Base-by-base conservation (phyloP, 805 yeast species). In the Candida corydali region DNA sequence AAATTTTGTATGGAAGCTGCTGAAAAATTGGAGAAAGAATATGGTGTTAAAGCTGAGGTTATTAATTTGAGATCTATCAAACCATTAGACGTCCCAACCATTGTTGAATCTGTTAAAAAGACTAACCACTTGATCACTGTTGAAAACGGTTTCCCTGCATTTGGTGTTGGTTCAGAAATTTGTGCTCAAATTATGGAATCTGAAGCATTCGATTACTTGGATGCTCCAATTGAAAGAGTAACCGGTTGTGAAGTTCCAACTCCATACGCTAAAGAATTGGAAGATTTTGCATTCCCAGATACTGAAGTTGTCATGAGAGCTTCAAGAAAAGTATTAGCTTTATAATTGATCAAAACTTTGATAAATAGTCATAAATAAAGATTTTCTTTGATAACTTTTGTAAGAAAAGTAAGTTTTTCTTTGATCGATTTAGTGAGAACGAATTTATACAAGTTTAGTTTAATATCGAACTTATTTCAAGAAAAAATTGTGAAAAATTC, bases 241-340 rank as follows among this genome's bases (percentile, higher is more conserved):
- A 93, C 98, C 42, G 98, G 98, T 65, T 95, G 98, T 61, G 99
- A 93, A 73, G 97, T 89, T 22, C 99, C 99, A 66, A 93, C 98
- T 51, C 99, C 99, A 48, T 93, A 93, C 62, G 96, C 96, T 53
- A 78, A 80, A 66, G 89, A 83, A 70, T 78, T 93, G 61, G 99
- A 93, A 79, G 94, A 85, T 71, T 86, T 93, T 61, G 96, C 98
- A 39, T 93, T 93, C 96, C 99, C 99, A 66, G 96, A 89, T 63
- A 75, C 86, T 39, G 91, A 86, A 57, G 78, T 88, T 48, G 85
- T 93, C 54, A 77, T 85, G 59, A 83, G 88, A 76, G 97, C 88
- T 50, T 75, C 76, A 50, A 86, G 80, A 69, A 83, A 82, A 65
- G 89, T 82, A 32, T 72, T 85, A 64, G 78, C 86, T 36, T 70